phyloP scores from a whole-genome alignment of 441 rosid genomes.

The Euphorbia schlechtendalii region DNA sequence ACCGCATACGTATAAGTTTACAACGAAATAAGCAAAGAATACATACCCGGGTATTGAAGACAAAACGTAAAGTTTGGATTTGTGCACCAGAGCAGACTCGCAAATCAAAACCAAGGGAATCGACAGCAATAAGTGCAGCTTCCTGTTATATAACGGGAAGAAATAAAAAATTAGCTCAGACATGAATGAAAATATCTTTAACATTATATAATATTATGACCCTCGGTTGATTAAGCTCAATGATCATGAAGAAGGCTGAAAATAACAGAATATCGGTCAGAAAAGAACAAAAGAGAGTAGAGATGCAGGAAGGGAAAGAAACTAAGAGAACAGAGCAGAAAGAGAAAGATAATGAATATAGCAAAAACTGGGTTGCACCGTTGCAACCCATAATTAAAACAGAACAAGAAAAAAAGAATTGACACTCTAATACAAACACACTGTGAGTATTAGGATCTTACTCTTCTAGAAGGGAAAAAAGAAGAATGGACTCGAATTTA shows the following conservation, averaged over 20 bases:
- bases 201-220: neutral
- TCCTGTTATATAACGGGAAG: constrained; percentile 39
- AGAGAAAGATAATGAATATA: constrained; percentile 31
- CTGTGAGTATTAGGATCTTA: constrained; percentile 31
- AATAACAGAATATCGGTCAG: too few relatives aligned
- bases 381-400: constrained; percentile 39
- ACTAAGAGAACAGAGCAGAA: too few relatives aligned
- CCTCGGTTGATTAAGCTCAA: too few relatives aligned
- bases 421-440: constrained; percentile 41
- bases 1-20: too few relatives aligned
- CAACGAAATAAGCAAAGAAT: neutral
- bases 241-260: too few relatives aligned
- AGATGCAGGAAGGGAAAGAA: too few relatives aligned
- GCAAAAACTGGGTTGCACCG: constrained; percentile 41
- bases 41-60: constrained; percentile 63
- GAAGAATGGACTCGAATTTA: constrained; percentile 44
- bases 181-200: neutral
- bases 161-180: constrained; percentile 10
- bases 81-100: constrained; percentile 80
- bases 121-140: constrained; percentile 52
- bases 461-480: constrained; percentile 25
- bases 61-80: constrained; percentile 69
- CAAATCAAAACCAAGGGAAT: constrained; percentile 77
- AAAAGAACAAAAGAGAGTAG: too few relatives aligned
- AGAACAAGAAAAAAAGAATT: constrained; percentile 46